These are phyloP conservation scores for Fusarium secorum DNA, from an alignment of 2,329 filamentous ascomycete species.

Conservation along the genomic window DNA sequence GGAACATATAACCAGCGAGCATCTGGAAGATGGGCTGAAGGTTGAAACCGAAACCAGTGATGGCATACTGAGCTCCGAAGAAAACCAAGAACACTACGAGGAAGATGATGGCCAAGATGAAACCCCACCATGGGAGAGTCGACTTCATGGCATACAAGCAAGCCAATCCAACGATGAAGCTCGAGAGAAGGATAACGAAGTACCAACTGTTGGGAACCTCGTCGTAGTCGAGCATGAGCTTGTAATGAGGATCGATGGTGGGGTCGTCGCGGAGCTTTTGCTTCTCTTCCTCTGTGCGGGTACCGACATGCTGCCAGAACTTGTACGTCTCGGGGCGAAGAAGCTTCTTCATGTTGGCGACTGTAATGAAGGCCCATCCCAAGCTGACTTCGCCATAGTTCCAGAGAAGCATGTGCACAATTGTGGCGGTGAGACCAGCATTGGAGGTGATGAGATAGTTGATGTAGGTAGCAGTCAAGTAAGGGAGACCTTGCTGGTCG, in stretches of 20 bases:
- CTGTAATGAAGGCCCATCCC: slow-evolving; percentile 27
- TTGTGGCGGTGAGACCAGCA: slow-evolving; percentile 13
- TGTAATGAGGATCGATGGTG: slow-evolving; percentile 24
- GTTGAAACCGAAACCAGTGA: slow-evolving; percentile 18
- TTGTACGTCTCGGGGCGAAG: not conserved
- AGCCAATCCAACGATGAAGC: not conserved
- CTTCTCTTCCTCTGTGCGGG: slow-evolving; percentile 19
- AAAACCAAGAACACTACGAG: slow-evolving; percentile 49
- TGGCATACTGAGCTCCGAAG: slow-evolving; percentile 45
- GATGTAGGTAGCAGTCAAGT: slow-evolving; percentile 20
- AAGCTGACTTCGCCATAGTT: slow-evolving; percentile 36
- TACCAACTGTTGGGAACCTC: slow-evolving; percentile 28
- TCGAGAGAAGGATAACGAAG: not conserved
- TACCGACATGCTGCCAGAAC: slow-evolving; percentile 11
- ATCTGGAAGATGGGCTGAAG: slow-evolving; percentile 28
- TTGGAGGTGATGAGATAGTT: slow-evolving; percentile 29
- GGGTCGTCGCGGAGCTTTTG: slow-evolving; percentile 12
- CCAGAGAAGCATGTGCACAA: slow-evolving; percentile 32
- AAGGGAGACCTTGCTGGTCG: slow-evolving; percentile 9
- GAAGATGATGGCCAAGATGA: slow-evolving; percentile 49
- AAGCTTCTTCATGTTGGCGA: not conserved
- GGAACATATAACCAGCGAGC: slow-evolving; percentile 24
- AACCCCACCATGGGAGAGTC: slow-evolving; percentile 50
- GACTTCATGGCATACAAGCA: slow-evolving; percentile 39
- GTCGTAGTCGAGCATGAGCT: slow-evolving; percentile 25